Evolutionary conservation across 2,329 filamentous ascomycete genomes (phyloP).

Genomic region (Aspergillus intermedius): DNA sequence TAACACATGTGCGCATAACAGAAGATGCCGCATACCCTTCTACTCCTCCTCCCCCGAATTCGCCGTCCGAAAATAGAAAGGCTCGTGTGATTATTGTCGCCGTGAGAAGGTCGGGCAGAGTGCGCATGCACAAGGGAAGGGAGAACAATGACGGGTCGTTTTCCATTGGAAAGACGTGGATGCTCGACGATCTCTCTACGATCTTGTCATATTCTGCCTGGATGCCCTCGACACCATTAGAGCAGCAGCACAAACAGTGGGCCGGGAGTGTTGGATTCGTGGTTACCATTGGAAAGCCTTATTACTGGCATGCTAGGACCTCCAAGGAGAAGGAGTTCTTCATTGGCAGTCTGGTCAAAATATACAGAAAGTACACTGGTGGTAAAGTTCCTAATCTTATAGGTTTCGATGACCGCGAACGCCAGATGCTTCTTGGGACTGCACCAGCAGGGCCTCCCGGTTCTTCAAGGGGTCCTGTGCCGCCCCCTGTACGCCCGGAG

Average conservation of each 20-base stretch:
- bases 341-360: constrained; percentile 91
- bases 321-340: constrained; percentile 98
- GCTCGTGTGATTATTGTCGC: constrained; percentile 86
- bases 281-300: constrained; percentile 85
- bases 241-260: constrained; percentile 62
- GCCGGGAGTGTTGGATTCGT: constrained; percentile 78
- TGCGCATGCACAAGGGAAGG: constrained; percentile 93
- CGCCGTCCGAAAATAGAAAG: constrained; percentile 72
- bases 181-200: constrained; percentile 76
- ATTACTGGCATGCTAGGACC: constrained; percentile 93
- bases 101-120: constrained; percentile 83
- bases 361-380: constrained; percentile 92
- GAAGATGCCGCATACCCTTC: constrained; percentile 83
- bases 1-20: constrained; percentile 87
- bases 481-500: constrained; percentile 18
- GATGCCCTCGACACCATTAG: constrained; percentile 52
- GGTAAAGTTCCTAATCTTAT: constrained; percentile 70
- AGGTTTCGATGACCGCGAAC: constrained; percentile 75
- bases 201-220: constrained; percentile 75
- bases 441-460: constrained; percentile 17
- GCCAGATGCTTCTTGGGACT: constrained; percentile 64
- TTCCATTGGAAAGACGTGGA: constrained; percentile 98
- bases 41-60: constrained; percentile 72
- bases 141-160: constrained; percentile 92
- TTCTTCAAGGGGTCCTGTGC: constrained; percentile 17